Evolutionary conservation across 1,284 basidiomycete species (phyloP).

Genomic region (Ganoderma resinaceum): DNA sequence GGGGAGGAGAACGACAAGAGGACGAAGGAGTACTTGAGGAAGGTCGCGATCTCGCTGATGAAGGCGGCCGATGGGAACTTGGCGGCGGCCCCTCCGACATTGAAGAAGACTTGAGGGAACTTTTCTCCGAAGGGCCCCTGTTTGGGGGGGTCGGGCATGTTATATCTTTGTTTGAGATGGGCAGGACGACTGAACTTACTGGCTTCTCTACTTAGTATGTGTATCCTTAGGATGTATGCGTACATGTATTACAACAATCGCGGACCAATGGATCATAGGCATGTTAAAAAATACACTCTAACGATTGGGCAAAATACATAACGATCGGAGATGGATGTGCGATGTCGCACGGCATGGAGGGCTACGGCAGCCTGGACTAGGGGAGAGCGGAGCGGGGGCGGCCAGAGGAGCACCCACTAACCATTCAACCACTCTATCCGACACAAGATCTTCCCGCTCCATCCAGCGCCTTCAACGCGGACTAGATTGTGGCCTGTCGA

Average conservation of each 20-base stretch:
- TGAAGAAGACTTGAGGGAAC: background rate
- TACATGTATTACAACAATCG: background rate
- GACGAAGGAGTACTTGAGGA: slow-evolving; percentile 33
- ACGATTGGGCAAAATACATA: background rate
- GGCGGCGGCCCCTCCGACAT: slow-evolving; percentile 2
- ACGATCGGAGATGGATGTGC: background rate
- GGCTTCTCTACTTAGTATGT: background rate
- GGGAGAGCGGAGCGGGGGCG: background rate
- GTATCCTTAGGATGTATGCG: slow-evolving; percentile 1
- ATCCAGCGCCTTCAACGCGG: background rate
- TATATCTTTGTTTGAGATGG: background rate
- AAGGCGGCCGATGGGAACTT: slow-evolving; percentile 35
- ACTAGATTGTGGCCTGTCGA: background rate
- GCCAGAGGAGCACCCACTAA: background rate
- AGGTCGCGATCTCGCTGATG: slow-evolving; percentile 31
- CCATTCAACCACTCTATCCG: background rate
- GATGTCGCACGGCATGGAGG: background rate
- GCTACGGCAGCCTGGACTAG: background rate
- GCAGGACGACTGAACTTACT: background rate
- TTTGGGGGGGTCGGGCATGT: background rate
- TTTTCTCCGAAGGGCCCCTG: background rate
- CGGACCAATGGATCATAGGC: background rate
- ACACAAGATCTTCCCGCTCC: background rate
- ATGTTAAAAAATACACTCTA: background rate
- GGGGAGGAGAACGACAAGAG: slow-evolving; percentile 29